A percentile compares a stretch with the other conserved stretches of the same genome.
These are phyloP conservation scores for Dichotomocladium elegans DNA, from an alignment of 371 early-diverging fungal genomes.

Conservation along the genomic window DNA sequence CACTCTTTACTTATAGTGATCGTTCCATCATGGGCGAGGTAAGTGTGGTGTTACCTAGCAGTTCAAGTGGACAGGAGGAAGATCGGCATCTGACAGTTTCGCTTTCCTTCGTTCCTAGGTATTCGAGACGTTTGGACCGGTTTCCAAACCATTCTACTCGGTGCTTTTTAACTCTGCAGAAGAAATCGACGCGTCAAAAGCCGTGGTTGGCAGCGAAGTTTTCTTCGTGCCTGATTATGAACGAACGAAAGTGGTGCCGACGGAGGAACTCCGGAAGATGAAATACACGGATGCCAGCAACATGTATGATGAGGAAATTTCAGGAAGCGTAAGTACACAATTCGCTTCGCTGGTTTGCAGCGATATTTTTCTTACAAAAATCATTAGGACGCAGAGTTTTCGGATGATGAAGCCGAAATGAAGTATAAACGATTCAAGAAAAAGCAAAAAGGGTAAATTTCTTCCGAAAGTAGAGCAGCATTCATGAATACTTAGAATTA, in stretches of 20 bases:
- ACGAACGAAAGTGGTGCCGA: slow-evolving; percentile 62
- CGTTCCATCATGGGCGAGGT: slow-evolving; percentile 72
- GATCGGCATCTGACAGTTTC: background rate
- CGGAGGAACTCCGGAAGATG: slow-evolving; percentile 54
- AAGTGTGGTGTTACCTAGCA: background rate
- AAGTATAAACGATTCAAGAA: slow-evolving; percentile 47
- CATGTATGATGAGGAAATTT: slow-evolving; percentile 87
- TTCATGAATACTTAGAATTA: no score
- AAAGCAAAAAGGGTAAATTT: slow-evolving; percentile 5
- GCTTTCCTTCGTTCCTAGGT: no score
- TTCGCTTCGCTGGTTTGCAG: background rate
- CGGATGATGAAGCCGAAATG: slow-evolving; percentile 83
- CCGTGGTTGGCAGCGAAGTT: slow-evolving; percentile 52
- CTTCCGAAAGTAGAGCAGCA: background rate
- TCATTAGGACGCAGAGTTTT: slow-evolving; percentile 74
- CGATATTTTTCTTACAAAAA: background rate
- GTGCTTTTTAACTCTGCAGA: slow-evolving; percentile 65
- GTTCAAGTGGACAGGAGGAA: background rate
- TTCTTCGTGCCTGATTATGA: slow-evolving; percentile 54
- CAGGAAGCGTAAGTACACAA: slow-evolving; percentile 2
- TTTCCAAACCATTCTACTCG: slow-evolving; percentile 77
- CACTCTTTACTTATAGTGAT: slow-evolving; percentile 66
- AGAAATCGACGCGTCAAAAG: slow-evolving; percentile 52
- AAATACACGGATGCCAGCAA: slow-evolving; percentile 95
- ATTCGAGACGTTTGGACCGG: slow-evolving; percentile 94